These are phyloP conservation scores for Ganoderma meredithae DNA, from an alignment of 1,284 basidiomycete species.

Conservation along the genomic window DNA sequence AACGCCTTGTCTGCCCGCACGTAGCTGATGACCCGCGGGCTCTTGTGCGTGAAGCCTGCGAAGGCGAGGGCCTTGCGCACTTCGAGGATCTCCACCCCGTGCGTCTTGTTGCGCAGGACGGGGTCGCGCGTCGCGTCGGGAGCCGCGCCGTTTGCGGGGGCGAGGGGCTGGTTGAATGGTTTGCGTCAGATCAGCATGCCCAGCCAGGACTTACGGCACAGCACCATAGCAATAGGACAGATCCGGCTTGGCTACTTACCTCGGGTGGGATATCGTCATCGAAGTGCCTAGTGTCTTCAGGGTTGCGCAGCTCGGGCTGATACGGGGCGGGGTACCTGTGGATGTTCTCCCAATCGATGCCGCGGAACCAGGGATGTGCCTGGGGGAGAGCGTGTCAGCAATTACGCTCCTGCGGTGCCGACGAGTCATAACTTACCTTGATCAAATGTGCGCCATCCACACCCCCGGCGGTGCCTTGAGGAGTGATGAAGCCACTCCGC, in stretches of 20 bases:
- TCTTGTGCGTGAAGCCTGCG: constrained; percentile 90
- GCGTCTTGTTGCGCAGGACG: constrained; percentile 82
- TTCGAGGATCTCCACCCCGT: constrained; percentile 87
- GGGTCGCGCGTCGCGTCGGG: constrained; percentile 89
- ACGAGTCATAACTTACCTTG: constrained; percentile 77
- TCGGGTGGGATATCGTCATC: constrained; percentile 93
- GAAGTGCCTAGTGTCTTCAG: constrained; percentile 90
- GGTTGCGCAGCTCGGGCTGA: constrained; percentile 79
- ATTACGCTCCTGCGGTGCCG: constrained; percentile 17
- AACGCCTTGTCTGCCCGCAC: constrained; percentile 76
- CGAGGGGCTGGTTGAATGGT: constrained; percentile 69
- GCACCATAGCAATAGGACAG: constrained; percentile 10
- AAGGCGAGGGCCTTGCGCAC: constrained; percentile 92
- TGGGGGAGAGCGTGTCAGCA: constrained; percentile 45
- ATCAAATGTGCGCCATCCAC: constrained; percentile 89
- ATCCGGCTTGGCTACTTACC: constrained; percentile 53
- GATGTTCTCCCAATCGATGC: constrained; percentile 86
- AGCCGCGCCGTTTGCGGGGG: constrained; percentile 86
- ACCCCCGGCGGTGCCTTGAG: constrained; percentile 53
- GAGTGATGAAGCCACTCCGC: constrained; percentile 75
- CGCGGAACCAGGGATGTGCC: constrained; percentile 88
- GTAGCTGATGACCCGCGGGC: constrained; percentile 78
- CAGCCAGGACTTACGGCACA: neutral
- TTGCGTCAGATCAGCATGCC: constrained; percentile 22
- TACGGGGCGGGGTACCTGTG: constrained; percentile 87